Base-by-base conservation (phyloP, 1,284 basidiomycete genomes). In the Leccinum pseudoinsigne region DNA sequence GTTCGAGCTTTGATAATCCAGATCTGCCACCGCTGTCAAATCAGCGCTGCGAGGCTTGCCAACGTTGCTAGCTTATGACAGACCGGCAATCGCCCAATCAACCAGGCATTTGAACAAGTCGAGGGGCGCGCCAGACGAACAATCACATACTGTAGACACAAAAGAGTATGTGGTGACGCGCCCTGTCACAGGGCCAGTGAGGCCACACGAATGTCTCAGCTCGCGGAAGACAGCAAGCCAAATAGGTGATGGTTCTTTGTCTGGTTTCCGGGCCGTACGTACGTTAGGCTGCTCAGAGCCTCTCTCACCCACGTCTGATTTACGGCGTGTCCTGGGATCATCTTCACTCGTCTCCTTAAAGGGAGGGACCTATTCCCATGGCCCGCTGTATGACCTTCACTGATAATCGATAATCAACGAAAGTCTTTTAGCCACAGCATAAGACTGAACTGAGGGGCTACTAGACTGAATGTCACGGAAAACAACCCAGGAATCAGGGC, bases 401-500 rank as follows among this genome's bases (percentile, higher is more conserved):
- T 34, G 34, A 34, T 34, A 34, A 34, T 34, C 34, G 34, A 34
- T 34, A 34, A 34, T 34, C 34, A 34, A 34, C 34, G 34, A 34
- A 34, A 34, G 34, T 34, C 34, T 34, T 34, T 34, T 34, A 34
- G 34, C 34, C 34, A 34, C 34, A 34, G 34, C 34, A 34, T 34
- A 34, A 34, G 34, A 34, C 34, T 34, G 34, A 34, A 34, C 34
- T 34, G 34, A 34, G 34, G 34, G 34, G 34, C 34, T 28, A 28
- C 28, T 34, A 34, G 34, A 34, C 34, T 34, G 34, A 34, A 34
- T 34, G 34, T 34, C 34, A 34, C 34, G 10, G 4, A 34, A 34
- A 64, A 23, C 60, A 70, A 34, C 61, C 59, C 61, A 69, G 66
- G 71, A 45, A 51, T 50, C 61, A 71, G 70, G 71, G 71, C 34